Base-by-base conservation (phyloP, 1,139 yeast genomes). In the Candida labiduridarum region DNA sequence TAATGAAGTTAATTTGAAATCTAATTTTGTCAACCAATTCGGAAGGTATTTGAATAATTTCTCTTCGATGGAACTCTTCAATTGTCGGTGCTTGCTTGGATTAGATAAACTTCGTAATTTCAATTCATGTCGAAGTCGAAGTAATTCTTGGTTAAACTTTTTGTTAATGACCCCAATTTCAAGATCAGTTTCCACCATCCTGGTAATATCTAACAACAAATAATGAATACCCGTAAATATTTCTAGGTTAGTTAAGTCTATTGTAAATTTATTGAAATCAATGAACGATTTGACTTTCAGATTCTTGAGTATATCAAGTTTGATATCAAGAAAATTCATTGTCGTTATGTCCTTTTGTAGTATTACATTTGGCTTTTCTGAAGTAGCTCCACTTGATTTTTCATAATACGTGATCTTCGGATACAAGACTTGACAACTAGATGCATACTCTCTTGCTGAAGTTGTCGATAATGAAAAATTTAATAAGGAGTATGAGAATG, bases 1-100 rank as follows among this genome's bases (percentile, higher is more conserved):
- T 3, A 78, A 59, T 3, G 67, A 60, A 2, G 63, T 55, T 1
- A 80, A 47, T 4, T 60, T 62, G 3, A 82, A 25, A 29, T 68
- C 67, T 9, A 73, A 49, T 8, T 66, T 71, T 18, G 75, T 66
- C 19, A 84, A 62, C 80, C 84, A 81, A 1, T 57, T 50, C 0
- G 88, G 88, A 19, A 83, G 60, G 25, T 68, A 59, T 9, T 56
- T 57, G 56, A 80, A 80, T 1, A 79, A 16, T 18, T 59, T 55
- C 1, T 66, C 63, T 36, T 56, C 59, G 25, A 56, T 39, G 7
- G 49, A 36, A 12, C 4, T 30, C 12, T 36, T 25, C 10, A 16
- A 6, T 6, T 11, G n/a, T 12, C 29, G 29, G 29, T 4, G 3
- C 6, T 40, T 38, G 2, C 19, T 14, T 8, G 16, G 36, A 29